Base-by-base conservation (phyloP, 805 yeast species). In the Danielozyma ontarioensis region DNA sequence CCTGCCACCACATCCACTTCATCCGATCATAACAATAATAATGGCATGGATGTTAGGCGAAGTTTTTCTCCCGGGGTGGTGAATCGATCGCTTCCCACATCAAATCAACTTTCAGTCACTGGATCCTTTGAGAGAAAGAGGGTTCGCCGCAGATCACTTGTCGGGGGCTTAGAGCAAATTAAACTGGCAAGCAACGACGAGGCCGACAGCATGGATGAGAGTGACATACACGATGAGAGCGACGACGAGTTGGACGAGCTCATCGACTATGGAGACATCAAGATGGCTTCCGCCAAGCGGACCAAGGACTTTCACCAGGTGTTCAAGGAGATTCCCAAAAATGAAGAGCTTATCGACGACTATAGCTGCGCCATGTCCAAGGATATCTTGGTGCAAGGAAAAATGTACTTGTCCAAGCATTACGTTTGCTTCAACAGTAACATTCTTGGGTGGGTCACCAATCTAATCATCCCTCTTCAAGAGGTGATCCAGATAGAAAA, bases 391-490 rank as follows among this genome's bases (percentile, higher is more conserved):
- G 61, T 87, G 7, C 97, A 93, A 51, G 98, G 98, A 3, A 68
- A 95, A 32, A 48, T 93, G 17, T 93, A 85, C 52, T 70, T 93
- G 6, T 76, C 95, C 13, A 89, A 85, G 42, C 72, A 74, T 33
- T 77, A 81, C 48, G 51, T 90, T 3, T 86, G 96, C 51, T 93
- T 93, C 68, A 81, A 87, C 52, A 83, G 96, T 5, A 83, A 82
- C 45, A 66, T 93, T 25, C 62, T 90, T 28, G 96, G 96, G 1
- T 89, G 96, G 95, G 83, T 87, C 8, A 86, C 96, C 7, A 83
- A 76, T 42, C 62, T 89, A 25, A 73, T 82, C 3, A 71, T 93
- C 13, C 78, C 86, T 0, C 72, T 80, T 44, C 75, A 71, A 29
- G 95, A 87, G 35, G 76, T 93, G 17, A 66, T 71, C 8, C 66